Base-by-base conservation (phyloP, 2,329 filamentous ascomycete genomes). In the Diatrype stigma region DNA sequence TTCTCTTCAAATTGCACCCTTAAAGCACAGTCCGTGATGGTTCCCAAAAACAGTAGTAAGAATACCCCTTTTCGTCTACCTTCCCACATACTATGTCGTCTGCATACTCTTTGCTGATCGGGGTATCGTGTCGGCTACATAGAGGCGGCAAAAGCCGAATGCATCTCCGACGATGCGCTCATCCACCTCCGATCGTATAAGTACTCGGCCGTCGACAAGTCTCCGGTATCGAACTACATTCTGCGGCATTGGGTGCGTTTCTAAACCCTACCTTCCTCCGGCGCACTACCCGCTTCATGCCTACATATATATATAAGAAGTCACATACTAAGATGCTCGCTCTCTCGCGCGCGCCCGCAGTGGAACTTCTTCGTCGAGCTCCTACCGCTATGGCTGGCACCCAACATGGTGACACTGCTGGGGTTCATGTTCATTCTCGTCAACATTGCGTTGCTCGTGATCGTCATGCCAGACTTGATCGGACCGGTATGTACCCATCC, bases 311-410 rank as follows among this genome's bases (percentile, higher is more conserved):
- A 59, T 56, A 65, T 56, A 57, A 56, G 58, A 55, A 57, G 49
- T 34, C n/a, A 7, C 16, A 37, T 37, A 37, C 34, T 37, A 37
- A 37, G 34, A 37, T 16, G 34, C 14, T 37, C 14, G 26, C 42
- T 50, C 21, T 46, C 53, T 51, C 26, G 5, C 26, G 34, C 26
- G 5, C 26, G 34, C n/a, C 45, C 61, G 64, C 71, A 97, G 93
- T 99, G 94, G 94, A 97, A 96, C 81, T 90, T 85, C 58, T 92
- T 92, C 62, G 94, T 97, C 62, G 85, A 96, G 68, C 73, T 96
- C 40, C 74, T 99, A 63, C 94, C 94, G 57, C 74, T 96, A 82
- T 99, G 93, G 92, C 81, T 99, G 49, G 94, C 94, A 26, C 94
- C 94, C 32, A 99, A 99, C 67, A 94, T 96, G 85, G 93, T 99